Base-by-base conservation (phyloP, 345 rosid genomes). In the Acer negundo region DNA sequence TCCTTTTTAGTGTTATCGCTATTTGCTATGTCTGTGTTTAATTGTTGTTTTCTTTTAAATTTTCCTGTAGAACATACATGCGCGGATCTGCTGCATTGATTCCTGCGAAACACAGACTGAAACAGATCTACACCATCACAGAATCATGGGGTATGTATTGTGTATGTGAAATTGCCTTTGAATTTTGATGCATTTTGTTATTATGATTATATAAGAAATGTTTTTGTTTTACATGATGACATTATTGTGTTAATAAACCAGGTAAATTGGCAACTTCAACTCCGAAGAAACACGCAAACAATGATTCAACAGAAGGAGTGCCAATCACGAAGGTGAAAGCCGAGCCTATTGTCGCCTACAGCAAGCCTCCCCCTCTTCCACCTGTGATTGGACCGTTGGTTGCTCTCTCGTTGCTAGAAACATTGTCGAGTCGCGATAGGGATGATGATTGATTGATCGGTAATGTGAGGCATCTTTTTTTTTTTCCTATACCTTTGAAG, bases 381-480 rank as follows among this genome's bases (percentile, higher is more conserved):
- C 92, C 92, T 10, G 59, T 90, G 59, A 62, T 89, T 1, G 94
- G 91, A 63, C 93, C 94, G 0, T 23, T 90, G 49, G 67, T 92
- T 74, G 86, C 87, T 72, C 84, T 88, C 62, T 88, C 88, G 2
- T 76, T 86, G 80, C 75, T 89, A 10, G 91, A 89, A 22, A 75
- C 80, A 12, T 87, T 84, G 86, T 86, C 82, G 28, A 84, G 81
- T 73, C 84, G 69, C 15, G 85, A 86, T 22, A 82, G 79, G 35
- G 88, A 89, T 19, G 87, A 81, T 51, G 83, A 80, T 62, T 86
- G 82, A 78, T 15, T 86, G 82, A 77, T 10, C 24, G 81, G 53
- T 35, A 31, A 78, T 35, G 64, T 46, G 22, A 53, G 56, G 62
- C 10, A 2, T 35, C 38, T 31, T 4, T 35, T 35, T 4, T 35